Evolutionary conservation across 352 stramenopile species (phyloP), one percentile per base, ranked within the genome.

Genomic region (Phytophthora uliginosa): DNA sequence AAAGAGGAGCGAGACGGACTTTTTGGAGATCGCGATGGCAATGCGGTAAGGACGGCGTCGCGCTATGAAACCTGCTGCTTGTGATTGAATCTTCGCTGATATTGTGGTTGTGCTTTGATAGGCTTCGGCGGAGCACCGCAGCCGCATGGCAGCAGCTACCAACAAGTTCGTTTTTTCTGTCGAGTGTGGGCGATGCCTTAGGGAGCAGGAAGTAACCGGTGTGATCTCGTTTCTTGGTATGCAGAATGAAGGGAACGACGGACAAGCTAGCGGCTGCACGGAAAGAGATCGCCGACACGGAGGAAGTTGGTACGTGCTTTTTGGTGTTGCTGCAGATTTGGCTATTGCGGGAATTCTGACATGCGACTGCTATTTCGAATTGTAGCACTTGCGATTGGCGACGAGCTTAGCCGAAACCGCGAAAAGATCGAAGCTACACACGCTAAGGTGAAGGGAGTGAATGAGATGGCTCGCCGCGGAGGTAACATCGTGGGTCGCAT

Each of bases 371-470:
- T 13, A 53, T 8, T 6, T 66, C 15, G 17, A 72, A 24, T 40
- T 38, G 12, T 59, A 91, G 90, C 88, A 13, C 75, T 96, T 51
- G 85, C 82, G 17, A 96, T 96, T 74, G 89, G 88, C 26, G 87
- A 95, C 17, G 90, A 96, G 63, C 81, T 96, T 20, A 81, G 83
- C 1, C 83, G 90, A 66, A 96, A 96, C 66, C 88, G 90, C 24
- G 90, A 96, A 52, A 96, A 96, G 71, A 95, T 96, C 60, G 66
- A 95, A 65, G 79, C 90, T 38, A 91, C 90, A 48, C 87, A 95
- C 61, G 68, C 81, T 52, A 96, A 96, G 69, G 87, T 96, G 63
- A 95, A 95, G 59, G 81, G 72, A 31, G 88, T 96, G 20, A 95
- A 95, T 59, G 88, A 96, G 56, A 94, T 96, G 85, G 88, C 90